These are phyloP conservation scores for Lonicera japonica DNA, from an alignment of 129 eudicot genomes.

Conservation along the genomic window DNA sequence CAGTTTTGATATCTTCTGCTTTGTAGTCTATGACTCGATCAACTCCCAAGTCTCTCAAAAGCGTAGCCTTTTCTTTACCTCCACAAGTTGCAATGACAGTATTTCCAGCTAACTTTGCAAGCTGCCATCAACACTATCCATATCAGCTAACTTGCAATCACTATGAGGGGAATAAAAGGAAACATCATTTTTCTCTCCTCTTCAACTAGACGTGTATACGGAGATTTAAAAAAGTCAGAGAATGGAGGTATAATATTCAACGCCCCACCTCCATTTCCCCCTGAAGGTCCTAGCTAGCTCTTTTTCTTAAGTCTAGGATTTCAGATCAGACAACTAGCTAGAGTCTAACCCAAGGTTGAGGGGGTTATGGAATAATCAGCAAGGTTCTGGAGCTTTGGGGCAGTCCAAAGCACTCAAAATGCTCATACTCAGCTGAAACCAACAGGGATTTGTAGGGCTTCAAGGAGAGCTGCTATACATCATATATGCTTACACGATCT, in stretches of 20 bases:
- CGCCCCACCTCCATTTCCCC: not conserved
- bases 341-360: no score
- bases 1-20: slow-evolving; percentile 70
- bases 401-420: no score
- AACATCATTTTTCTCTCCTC: not conserved
- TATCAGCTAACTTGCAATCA: slow-evolving; percentile 10
- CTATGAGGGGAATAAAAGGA: slow-evolving; percentile 2
- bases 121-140: slow-evolving; percentile 33
- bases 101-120: slow-evolving; percentile 96
- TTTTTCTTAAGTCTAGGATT: no score
- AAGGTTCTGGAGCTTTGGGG: no score
- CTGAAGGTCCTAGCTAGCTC: no score
- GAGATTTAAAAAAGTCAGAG: not conserved
- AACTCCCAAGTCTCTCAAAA: slow-evolving; percentile 67
- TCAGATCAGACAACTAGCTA: no score
- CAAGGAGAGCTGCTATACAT: no score
- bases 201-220: not conserved
- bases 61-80: slow-evolving; percentile 82
- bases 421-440: not conserved
- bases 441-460: not conserved
- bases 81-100: slow-evolving; percentile 96
- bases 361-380: no score
- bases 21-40: slow-evolving; percentile 91
- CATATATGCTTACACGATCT: no score
- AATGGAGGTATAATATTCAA: not conserved